Base-by-base conservation (phyloP, 768 basidiomycete genomes). In the Coprinopsis marcescibilis region DNA sequence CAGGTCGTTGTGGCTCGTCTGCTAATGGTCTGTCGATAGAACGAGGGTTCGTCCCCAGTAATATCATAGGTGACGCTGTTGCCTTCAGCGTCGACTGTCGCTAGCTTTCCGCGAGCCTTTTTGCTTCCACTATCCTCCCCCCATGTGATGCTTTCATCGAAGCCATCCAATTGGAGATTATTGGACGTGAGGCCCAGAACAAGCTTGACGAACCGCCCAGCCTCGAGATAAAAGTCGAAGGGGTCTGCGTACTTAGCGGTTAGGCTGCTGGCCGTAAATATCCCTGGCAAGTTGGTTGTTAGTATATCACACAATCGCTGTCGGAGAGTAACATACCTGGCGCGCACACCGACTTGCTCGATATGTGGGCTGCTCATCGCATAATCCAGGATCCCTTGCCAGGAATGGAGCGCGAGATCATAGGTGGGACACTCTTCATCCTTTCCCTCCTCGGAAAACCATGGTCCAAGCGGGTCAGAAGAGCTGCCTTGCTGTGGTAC, bases 111-210 rank as follows among this genome's bases (percentile, higher is more conserved):
- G n/a, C 30, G 10, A 6, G 19, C 4, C 11, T 20, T 7, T 6
- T 12, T 10, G 10, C 20, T 11, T 4, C 20, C n/a, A 8, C 3
- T n/a, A 3, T 26, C 19, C n/a, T 17, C 30, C 1, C 13, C 30
- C 38, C 46, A 48, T 33, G 39, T 17, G 35, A 48, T 23, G 24
- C 11, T 27, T 21, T 29, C 12, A 25, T 49, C 47, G 11, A 49
- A 27, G 3, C 47, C 47, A 12, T 27, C 23, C 11, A 35, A 2
- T 3, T n/a, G n/a, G 14, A 33, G 40, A 29, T 42, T 23, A 7
- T 14, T n/a, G 20, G 47, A 36, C 2, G 20, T 27, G 10, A 49
- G 30, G 5, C 47, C 39, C 4, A 43, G 20, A 26, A 43, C 23
- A 34, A 33, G 15, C 2, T 27, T 37, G 3, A 48, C 17, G 30